Evolutionary conservation across 2,329 filamentous ascomycete genomes (phyloP).

Genomic region (Talaromyces sp.): DNA sequence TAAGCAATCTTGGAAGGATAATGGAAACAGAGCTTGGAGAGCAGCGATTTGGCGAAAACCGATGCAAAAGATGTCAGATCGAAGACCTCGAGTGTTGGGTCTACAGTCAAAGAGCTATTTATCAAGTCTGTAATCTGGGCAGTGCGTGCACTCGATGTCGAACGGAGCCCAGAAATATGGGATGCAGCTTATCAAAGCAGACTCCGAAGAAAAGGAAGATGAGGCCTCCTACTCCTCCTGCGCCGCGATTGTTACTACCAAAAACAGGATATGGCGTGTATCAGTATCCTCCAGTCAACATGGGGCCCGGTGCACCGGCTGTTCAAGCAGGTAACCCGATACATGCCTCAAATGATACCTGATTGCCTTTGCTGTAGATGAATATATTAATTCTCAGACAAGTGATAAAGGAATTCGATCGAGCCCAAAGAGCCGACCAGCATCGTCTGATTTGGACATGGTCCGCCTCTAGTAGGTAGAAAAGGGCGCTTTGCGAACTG

Average conservation of each 20-base stretch:
- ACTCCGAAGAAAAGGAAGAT: background rate
- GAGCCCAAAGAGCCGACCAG: background rate
- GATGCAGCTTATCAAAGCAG: background rate
- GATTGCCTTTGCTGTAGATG: background rate
- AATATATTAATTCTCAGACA: background rate
- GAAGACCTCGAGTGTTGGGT: background rate
- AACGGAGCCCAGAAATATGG: background rate
- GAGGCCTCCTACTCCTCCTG: background rate
- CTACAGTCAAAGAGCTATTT: background rate
- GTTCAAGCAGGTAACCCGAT: background rate
- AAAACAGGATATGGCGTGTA: background rate
- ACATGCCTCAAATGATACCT: background rate
- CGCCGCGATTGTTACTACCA: background rate
- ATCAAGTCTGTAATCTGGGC: conserved; percentile 3
- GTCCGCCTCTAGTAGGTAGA: background rate
- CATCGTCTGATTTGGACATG: background rate
- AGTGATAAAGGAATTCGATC: background rate
- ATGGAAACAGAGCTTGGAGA: conserved; percentile 12
- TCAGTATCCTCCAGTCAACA: background rate
- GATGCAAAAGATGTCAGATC: background rate
- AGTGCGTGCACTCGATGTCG: conserved; percentile 10
- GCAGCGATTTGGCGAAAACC: background rate
- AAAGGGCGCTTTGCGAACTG: background rate
- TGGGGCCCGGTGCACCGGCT: background rate
- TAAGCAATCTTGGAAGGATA: conserved; percentile 8